A percentile compares a stretch with the other conserved stretches of the same genome.
phyloP scores from a whole-genome alignment of 257 asterid genomes.

The Solanum bulbocastanum region DNA sequence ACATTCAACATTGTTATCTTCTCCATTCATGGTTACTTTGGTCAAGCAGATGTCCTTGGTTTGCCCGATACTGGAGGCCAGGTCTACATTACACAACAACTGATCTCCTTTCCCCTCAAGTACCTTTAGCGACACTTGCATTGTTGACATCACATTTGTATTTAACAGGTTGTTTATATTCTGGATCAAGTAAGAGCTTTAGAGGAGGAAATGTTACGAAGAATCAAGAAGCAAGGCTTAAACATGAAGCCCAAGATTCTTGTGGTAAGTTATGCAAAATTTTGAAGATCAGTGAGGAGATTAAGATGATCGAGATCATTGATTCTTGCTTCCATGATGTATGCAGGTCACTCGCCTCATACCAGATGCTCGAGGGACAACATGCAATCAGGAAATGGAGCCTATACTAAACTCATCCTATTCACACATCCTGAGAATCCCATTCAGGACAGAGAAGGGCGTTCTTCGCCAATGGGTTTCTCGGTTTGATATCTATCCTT shows the following conservation, averaged over 20 bases:
- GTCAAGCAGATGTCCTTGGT: slow-evolving; percentile 81
- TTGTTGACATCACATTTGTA: not conserved
- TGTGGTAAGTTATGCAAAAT: slow-evolving; percentile 34
- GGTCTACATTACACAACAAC: slow-evolving; percentile 19
- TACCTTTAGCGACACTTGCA: not conserved
- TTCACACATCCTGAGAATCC: slow-evolving; percentile 66
- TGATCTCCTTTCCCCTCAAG: not conserved
- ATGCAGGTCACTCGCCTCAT: slow-evolving; percentile 64
- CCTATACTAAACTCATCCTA: slow-evolving; percentile 48
- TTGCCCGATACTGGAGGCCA: slow-evolving; percentile 89
- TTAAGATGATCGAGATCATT: not conserved
- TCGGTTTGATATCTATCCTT: slow-evolving; percentile 71
- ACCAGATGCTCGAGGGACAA: slow-evolving; percentile 74
- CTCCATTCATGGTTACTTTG: slow-evolving; percentile 83
- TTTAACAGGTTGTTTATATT: slow-evolving; percentile 66
- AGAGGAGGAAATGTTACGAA: slow-evolving; percentile 59
- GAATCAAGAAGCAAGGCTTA: slow-evolving; percentile 66
- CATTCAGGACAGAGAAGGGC: slow-evolving; percentile 60
- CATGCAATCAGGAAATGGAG: slow-evolving; percentile 65
- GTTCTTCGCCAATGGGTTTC: slow-evolving; percentile 72
- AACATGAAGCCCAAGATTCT: slow-evolving; percentile 64
- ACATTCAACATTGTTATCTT: slow-evolving; percentile 58
- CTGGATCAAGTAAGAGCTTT: slow-evolving; percentile 80
- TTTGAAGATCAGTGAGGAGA: not conserved
- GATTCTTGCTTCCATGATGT: not conserved